These are phyloP conservation scores for Podila epigama DNA, from an alignment of 192 early-diverging fungal genomes.

Conservation along the genomic window DNA sequence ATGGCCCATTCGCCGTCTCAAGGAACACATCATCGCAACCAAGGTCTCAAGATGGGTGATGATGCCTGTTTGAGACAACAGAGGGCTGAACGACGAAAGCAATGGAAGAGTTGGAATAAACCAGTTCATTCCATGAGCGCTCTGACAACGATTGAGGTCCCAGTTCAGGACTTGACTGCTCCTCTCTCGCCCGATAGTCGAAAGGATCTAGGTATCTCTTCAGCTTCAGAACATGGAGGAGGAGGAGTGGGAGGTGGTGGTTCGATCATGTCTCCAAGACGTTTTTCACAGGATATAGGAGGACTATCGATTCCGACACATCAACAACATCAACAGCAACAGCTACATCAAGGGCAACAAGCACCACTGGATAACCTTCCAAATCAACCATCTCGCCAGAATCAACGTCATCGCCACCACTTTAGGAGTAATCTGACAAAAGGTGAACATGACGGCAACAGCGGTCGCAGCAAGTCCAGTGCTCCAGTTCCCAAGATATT, in stretches of 20 bases:
- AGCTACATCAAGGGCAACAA: no score
- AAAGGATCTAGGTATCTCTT: slow-evolving; percentile 8
- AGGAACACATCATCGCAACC: no score
- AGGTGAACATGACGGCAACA: slow-evolving; percentile 5
- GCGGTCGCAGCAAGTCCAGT: slow-evolving; percentile 9
- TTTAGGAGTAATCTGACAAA: no score
- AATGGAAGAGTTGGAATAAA: slow-evolving; percentile 60
- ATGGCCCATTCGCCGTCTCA: neutral
- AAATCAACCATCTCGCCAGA: no score
- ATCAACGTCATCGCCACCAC: slow-evolving; percentile 3
- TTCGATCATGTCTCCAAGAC: neutral
- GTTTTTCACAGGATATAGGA: neutral
- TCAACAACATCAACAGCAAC: slow-evolving; percentile 1
- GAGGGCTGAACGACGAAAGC: slow-evolving; percentile 20
- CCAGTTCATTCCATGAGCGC: slow-evolving; percentile 20
- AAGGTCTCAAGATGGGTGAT: no score
- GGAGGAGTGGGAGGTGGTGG: no score
- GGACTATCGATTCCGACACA: neutral
- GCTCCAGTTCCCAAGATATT: no score
- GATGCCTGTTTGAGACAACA: no score
- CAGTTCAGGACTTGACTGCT: neutral
- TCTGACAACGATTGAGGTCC: slow-evolving; percentile 12
- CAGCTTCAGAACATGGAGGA: slow-evolving; percentile 7
- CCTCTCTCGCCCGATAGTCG: slow-evolving; percentile 23
- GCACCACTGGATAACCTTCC: no score